These are phyloP conservation scores for Parastagonospora avenae DNA, from an alignment of 2,329 filamentous ascomycete species.

Conservation along the genomic window DNA sequence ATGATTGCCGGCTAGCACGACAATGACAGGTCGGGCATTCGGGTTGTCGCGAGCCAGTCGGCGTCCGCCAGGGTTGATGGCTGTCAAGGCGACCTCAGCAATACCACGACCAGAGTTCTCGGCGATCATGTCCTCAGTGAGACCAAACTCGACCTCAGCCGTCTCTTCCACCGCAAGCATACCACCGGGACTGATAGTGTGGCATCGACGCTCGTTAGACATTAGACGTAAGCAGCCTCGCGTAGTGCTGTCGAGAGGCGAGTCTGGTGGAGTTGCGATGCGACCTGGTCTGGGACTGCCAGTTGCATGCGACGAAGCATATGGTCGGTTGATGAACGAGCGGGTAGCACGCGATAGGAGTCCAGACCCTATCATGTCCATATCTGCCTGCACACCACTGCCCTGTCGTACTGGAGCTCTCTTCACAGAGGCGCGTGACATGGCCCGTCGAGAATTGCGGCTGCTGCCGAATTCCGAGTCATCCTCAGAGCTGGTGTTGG, in stretches of 20 bases:
- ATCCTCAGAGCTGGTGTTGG: constrained; percentile 41
- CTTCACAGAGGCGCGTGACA: constrained; percentile 48
- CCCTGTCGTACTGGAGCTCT: constrained; percentile 45
- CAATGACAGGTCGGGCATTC: constrained; percentile 61
- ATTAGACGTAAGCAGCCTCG: constrained; percentile 55
- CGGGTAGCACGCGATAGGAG: constrained; percentile 39
- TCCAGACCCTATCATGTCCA: constrained; percentile 38
- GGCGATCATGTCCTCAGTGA: constrained; percentile 87
- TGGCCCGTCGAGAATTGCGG: constrained; percentile 45
- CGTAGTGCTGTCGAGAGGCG: constrained; percentile 37
- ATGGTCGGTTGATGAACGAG: constrained; percentile 38
- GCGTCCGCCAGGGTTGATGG: constrained; percentile 65
- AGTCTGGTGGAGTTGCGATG: constrained; percentile 44
- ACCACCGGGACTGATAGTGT: constrained; percentile 71
- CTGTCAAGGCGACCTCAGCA: constrained; percentile 77
- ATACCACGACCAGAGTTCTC: constrained; percentile 91
- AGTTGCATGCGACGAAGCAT: constrained; percentile 46
- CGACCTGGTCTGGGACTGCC: constrained; percentile 42
- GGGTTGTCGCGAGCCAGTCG: constrained; percentile 56
- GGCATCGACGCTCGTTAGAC: constrained; percentile 60
- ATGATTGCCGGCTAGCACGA: constrained; percentile 95
- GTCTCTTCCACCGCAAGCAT: constrained; percentile 94
- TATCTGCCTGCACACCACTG: constrained; percentile 48
- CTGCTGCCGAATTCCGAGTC: constrained; percentile 48
- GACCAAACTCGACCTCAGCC: constrained; percentile 81